These are phyloP conservation scores for Tricholoma saponaceum DNA, from an alignment of 768 basidiomycete species.

Conservation along the genomic window DNA sequence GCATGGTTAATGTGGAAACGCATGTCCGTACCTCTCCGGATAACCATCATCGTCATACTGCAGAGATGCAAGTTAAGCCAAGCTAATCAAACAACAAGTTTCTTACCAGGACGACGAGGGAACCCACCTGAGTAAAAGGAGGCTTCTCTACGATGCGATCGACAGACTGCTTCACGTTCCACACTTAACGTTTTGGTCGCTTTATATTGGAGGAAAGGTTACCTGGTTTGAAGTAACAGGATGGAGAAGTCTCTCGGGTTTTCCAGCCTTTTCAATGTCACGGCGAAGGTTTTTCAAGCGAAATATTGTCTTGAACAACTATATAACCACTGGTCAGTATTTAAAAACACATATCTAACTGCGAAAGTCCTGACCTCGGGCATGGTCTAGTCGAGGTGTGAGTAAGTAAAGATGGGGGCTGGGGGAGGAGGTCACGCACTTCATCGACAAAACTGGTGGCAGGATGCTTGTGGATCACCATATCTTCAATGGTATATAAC, in stretches of 20 bases:
- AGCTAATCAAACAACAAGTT: too few species aligned
- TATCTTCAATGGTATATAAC: constrained; percentile 13
- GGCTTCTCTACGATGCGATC: constrained; percentile 9
- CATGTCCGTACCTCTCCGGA: background rate
- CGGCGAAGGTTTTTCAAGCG: constrained; percentile 10
- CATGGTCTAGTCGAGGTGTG: constrained; percentile 17
- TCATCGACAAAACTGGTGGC: constrained; percentile 18
- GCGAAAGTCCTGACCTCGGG: constrained; percentile 11
- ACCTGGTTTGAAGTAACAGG: constrained; percentile 8
- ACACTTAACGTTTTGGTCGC: too few species aligned
- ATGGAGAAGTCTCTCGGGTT: constrained; percentile 6
- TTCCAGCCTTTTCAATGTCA: constrained; percentile 8
- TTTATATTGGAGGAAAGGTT: too few species aligned
- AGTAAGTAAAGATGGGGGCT: background rate
- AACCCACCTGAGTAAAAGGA: constrained; percentile 8
- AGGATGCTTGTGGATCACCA: constrained; percentile 22
- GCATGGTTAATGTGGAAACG: too few species aligned
- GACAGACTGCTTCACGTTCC: constrained; percentile 7
- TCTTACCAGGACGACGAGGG: too few species aligned
- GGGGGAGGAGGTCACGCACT: too few species aligned
- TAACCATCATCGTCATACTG: constrained; percentile 7
- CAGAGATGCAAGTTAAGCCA: background rate
- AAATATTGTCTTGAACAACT: constrained; percentile 16
- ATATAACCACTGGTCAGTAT: background rate
- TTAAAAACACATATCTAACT: background rate